Base-by-base conservation (phyloP, 768 basidiomycete species). In the Collybiopsis confluens region DNA sequence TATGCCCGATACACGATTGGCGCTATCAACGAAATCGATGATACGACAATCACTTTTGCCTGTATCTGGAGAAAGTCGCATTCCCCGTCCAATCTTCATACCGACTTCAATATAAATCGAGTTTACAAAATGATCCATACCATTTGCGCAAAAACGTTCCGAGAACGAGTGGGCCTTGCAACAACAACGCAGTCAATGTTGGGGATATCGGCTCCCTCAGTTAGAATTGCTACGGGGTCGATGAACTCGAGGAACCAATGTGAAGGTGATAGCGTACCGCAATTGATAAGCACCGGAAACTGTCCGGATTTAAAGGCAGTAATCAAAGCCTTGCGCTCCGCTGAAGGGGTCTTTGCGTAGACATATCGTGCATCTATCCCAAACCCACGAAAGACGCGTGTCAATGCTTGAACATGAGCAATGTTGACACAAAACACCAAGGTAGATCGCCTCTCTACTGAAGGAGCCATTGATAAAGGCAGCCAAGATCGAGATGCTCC, bases 131-230 rank as follows among this genome's bases (percentile, higher is more conserved):
- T 35, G 28, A 6, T 10, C 58, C 74, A 30, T 54, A 92, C 92
- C 92, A 98, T 97, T 62, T 98, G 95, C 16, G 90, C 82, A 63
- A 94, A 92, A 10, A 96, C 68, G 64, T 96, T 98, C 30, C 83
- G 78, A 11, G 93, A 96, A 23, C 88, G 79, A 1, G 95, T 98
- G 16, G 95, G 95, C 18, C 92, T 78, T 15, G 90, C 92, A 18
- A 98, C 72, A 30, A 98, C 66, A 8, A 98, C 79, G 57, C 94
- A 97, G 62, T 98, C 95, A 52, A 97, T 88, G 56, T 90, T 91
- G 2, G 95, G 95, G 48, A 98, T 92, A 71, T 98, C 95, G 18
- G 93, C 83, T 3, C 94, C 94, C 72, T 97, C 94, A 1, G 93
- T 96, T 58, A 97, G 73, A 45, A 97, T 88, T 20, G 92, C 92